Evolutionary conservation across 441 rosid genomes (phyloP).

Genomic region (Pelargonium fulgidum): DNA sequence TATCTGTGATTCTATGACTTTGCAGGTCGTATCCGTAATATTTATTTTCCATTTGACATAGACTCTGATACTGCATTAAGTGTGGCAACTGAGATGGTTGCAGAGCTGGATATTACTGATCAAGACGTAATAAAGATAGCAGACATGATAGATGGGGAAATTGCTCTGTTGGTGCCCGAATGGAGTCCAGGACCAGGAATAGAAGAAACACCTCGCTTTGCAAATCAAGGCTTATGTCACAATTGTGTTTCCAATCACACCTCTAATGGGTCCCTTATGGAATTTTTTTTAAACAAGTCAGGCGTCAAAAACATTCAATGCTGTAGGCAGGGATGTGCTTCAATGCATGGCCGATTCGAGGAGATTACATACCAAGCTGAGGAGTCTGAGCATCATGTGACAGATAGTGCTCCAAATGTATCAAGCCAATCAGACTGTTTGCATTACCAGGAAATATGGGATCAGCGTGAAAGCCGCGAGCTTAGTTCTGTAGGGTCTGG

Average conservation of each 20-base stretch:
- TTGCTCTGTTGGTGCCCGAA: constrained; percentile 61
- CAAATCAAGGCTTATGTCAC: constrained; percentile 44
- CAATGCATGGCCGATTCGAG: constrained; percentile 81
- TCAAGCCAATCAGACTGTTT: constrained; percentile 28
- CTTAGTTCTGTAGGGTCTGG: constrained; percentile 63
- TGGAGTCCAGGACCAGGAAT: constrained; percentile 69
- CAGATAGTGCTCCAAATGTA: constrained; percentile 27
- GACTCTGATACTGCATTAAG: constrained; percentile 72
- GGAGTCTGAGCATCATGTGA: constrained; percentile 31
- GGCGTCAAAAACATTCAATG: constrained; percentile 39
- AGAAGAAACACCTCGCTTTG: constrained; percentile 47
- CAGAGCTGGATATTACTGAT: constrained; percentile 72
- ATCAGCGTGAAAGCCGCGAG: constrained; percentile 65
- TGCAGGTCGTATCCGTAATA: constrained; percentile 67
- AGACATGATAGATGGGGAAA: constrained; percentile 80
- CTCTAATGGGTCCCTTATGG: constrained; percentile 54
- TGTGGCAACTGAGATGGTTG: constrained; percentile 97
- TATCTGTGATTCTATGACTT: neutral
- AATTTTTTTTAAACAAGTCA: constrained; percentile 43
- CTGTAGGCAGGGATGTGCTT: constrained; percentile 52
- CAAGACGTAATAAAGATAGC: constrained; percentile 73
- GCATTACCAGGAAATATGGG: constrained; percentile 60
- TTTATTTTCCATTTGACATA: constrained; percentile 74
- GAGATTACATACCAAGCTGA: constrained; percentile 59
- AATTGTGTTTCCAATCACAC: constrained; percentile 59